Conservation (phyloP, 148 eudicot species). For the Spergularia bocconei region DNA sequence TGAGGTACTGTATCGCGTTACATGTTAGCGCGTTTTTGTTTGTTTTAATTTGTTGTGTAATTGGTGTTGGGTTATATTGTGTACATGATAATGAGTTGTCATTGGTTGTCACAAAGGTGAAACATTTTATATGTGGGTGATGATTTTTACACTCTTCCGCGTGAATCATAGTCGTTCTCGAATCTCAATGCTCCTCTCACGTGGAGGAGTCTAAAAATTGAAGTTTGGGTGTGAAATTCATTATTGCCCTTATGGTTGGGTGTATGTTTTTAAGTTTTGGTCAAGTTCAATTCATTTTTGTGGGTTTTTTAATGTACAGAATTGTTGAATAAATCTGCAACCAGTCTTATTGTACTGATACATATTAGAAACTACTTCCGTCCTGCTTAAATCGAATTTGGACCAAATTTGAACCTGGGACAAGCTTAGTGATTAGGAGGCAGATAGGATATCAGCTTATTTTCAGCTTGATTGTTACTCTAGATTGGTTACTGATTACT, state of each 20-base stretch:
- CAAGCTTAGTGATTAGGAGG: neutral
- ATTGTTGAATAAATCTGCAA: slow-evolving; percentile 1
- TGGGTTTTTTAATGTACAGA: neutral
- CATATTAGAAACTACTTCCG: too few species aligned
- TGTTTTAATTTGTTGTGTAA: neutral
- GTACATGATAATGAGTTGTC: neutral
- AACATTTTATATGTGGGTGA: neutral
- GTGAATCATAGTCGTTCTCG: too few species aligned
- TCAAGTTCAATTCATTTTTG: neutral
- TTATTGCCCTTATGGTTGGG: too few species aligned
- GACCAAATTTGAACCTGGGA: slow-evolving; percentile 9
- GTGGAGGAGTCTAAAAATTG: too few species aligned
- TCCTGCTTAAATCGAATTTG: too few species aligned
- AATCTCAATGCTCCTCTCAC: neutral
- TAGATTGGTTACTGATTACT: neutral
- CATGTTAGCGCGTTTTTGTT: too few species aligned
- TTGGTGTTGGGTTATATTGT: neutral
- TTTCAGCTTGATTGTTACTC: neutral
- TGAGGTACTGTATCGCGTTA: neutral
- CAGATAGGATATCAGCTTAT: neutral
- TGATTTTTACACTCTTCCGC: too few species aligned
- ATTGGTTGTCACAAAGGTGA: neutral
- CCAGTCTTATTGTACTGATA: too few species aligned
- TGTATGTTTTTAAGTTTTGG: too few species aligned
- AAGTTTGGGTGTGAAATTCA: too few species aligned